These are phyloP conservation scores for Mycena citricolor DNA, from an alignment of 1,284 basidiomycete species.

Conservation along the genomic window DNA sequence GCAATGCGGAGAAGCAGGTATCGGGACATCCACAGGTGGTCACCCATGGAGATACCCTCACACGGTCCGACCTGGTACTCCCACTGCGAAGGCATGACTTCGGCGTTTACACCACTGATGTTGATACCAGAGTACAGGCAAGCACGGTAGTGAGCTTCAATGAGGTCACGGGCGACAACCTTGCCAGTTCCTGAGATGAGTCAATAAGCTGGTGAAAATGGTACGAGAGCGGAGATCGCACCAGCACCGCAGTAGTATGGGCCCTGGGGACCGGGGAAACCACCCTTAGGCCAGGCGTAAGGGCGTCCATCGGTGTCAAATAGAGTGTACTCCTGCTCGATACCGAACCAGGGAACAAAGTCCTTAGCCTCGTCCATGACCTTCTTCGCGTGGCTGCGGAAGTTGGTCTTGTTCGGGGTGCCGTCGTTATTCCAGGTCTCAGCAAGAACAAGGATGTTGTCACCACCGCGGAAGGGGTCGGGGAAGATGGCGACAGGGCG, in stretches of 20 bases:
- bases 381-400: constrained; percentile 89
- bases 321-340: constrained; percentile 99
- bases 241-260: constrained; percentile 99
- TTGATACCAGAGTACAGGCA: constrained; percentile 97
- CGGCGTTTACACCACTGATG: constrained; percentile 99
- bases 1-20: constrained; percentile 92
- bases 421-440: constrained; percentile 99
- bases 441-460: constrained; percentile 96
- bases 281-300: constrained; percentile 96
- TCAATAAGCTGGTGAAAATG: constrained; percentile 21
- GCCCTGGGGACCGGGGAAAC: constrained; percentile 99
- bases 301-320: constrained; percentile 92
- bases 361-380: constrained; percentile 89
- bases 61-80: constrained; percentile 99
- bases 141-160: constrained; percentile 98
- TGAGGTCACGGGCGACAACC: constrained; percentile 97
- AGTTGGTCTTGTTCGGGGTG: constrained; percentile 97
- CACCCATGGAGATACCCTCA: constrained; percentile 97
- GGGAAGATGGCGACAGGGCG: constrained; percentile 97
- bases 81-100: constrained; percentile 99
- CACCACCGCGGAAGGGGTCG: constrained; percentile 98
- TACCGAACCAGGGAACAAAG: constrained; percentile 92
- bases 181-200: constrained; percentile 77
- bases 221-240: constrained; percentile 37
- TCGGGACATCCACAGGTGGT: constrained; percentile 97